Evolutionary conservation across 2,329 filamentous ascomycete species (phyloP), one percentile per base, ranked within the genome.

Genomic region (Daldinia sp.): DNA sequence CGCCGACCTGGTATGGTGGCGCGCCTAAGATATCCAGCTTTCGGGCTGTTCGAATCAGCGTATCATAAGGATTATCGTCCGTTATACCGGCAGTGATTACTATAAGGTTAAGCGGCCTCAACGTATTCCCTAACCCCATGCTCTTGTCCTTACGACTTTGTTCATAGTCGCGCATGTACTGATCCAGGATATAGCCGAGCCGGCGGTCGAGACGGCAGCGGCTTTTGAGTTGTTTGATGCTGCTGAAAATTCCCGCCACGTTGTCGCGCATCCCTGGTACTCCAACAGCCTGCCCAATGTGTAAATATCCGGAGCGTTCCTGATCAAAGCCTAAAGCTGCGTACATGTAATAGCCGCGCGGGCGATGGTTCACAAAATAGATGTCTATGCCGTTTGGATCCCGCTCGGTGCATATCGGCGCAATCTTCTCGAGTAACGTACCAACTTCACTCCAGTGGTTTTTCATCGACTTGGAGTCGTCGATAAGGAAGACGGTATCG

Each of bases 401-500:
- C 76, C 89, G 86, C 13, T 83, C 77, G 0, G 89, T 90, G 79
- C 90, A 92, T 74, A 93, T 89, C 0, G 90, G 90, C 0, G 90
- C 86, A 72, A 93, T 91, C 10, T 85, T 84, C 23, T 85, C 81
- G 3, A 93, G 82, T 1, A 91, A 89, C 48, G 83, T 81, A 20
- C 83, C 81, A 0, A 90, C 90, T 75, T 93, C 89, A 26, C 81
- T 79, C 92, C 92, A 94, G 35, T 85, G 85, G 23, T 80, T 75
- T 6, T 83, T 81, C 92, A 93, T 93, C 66, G 87, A 89, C 18
- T 87, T 88, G 35, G 88, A 90, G 78, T 94, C 91, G 75, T 93
- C 91, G 75, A 94, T 92, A 0, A 93, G 79, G 75, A 93, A 90
- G n/a, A 90, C 80, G 1, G 91, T 93, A 77, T 93, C 89, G 77